Evolutionary conservation across 768 basidiomycete species (phyloP), one percentile per base, ranked within the genome.

Genomic region (Pleurotus tuber-regium): DNA sequence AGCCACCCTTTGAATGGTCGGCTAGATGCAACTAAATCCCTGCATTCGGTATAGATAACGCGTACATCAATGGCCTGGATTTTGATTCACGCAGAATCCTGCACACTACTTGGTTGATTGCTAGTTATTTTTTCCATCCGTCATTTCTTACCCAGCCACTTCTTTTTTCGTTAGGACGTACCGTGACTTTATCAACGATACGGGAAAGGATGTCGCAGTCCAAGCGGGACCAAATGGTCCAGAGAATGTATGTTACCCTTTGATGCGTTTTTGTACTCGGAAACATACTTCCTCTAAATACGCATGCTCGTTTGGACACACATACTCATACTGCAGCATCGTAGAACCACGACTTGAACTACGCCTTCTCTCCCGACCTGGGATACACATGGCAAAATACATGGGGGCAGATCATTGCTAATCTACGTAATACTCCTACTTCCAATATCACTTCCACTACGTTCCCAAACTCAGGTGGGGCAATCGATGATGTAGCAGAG

Each of bases 121-220:
- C 9, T 19, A n/a, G 6, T n/a, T 41, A 14, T 43, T n/a, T n/a
- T n/a, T n/a, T n/a, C n/a, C n/a, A n/a, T n/a, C n/a, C n/a, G n/a
- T n/a, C n/a, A n/a, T n/a, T n/a, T n/a, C n/a, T n/a, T n/a, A n/a
- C n/a, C n/a, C n/a, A n/a, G n/a, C n/a, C n/a, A n/a, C n/a, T n/a
- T n/a, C n/a, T n/a, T n/a, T n/a, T n/a, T n/a, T n/a, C n/a, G n/a
- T 19, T 31, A 71, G 69, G 70, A 70, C 69, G 8, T 71, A 71
- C 33, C 67, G 66, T 1, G 69, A 71, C 59, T 71, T 62, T 47
- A 66, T 70, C n/a, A 68, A 70, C 31, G 69, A 71, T 51, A 69
- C 61, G 3, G 70, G 69, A 10, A 63, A 68, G 46, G 58, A 70
- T 28, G 68, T 70, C 28, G 70, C 70, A 6, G 70, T 71, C 12